phyloP scores from a whole-genome alignment of 306 rosid genomes.

The Begonia peltatifolia region DNA sequence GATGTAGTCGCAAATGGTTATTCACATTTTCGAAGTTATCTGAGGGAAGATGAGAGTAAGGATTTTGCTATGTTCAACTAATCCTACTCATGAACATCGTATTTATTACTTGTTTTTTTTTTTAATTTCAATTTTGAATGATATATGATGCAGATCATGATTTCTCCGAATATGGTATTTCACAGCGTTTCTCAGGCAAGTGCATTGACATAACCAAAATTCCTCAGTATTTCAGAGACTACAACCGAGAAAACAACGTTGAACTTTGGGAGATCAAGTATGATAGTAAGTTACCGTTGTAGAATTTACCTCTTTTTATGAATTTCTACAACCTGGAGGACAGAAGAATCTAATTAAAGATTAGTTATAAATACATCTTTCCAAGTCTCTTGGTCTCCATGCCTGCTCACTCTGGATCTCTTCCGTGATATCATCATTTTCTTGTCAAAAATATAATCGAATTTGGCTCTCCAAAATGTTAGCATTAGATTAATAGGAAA shows the following conservation, averaged over 20 bases:
- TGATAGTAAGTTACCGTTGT: background rate
- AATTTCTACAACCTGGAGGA: too few species aligned
- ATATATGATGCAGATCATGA: conserved; percentile 38
- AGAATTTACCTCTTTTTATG: too few species aligned
- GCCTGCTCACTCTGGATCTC: too few species aligned
- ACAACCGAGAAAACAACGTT: conserved; percentile 58
- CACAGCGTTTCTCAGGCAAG: conserved; percentile 42
- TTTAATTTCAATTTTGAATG: background rate
- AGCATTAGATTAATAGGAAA: too few species aligned
- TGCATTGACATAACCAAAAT: conserved; percentile 37
- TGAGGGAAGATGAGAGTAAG: conserved; percentile 41
- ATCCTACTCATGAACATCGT: background rate
- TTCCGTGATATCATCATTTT: too few species aligned
- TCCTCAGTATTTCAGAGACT: conserved; percentile 54
- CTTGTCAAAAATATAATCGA: too few species aligned
- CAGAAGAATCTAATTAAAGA: too few species aligned
- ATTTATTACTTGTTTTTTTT: conserved; percentile 2
- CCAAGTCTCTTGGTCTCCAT: too few species aligned
- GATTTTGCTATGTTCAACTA: conserved; percentile 2
- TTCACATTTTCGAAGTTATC: conserved; percentile 51
- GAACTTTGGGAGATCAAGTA: conserved; percentile 75
- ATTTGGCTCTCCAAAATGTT: too few species aligned
- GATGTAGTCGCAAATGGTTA: conserved; percentile 80
- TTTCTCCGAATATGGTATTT: conserved; percentile 7
- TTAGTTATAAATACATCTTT: too few species aligned